A percentile compares a stretch with the other conserved stretches of the same genome.
These are phyloP conservation scores for Vanderwaltozyma verrucispora DNA, from an alignment of 805 yeast species.

Conservation along the genomic window DNA sequence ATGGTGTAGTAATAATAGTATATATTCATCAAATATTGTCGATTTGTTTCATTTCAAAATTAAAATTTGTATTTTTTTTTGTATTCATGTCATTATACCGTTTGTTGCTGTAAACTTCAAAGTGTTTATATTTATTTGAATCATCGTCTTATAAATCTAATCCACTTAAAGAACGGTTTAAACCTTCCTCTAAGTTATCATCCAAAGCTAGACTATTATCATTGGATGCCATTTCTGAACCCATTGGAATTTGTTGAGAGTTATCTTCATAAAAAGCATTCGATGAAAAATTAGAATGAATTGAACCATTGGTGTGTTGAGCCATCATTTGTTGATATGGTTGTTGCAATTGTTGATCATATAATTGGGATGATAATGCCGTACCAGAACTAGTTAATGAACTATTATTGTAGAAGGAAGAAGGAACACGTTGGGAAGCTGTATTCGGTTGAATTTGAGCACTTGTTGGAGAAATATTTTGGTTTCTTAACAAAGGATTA, in stretches of 20 bases:
- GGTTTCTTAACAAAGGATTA: constrained; percentile 27
- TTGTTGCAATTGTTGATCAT: constrained; percentile 6
- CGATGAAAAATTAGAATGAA: constrained; percentile 26
- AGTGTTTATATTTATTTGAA: too few species aligned
- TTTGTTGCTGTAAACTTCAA: too few species aligned
- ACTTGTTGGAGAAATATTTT: constrained; percentile 19
- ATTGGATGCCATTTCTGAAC: constrained; percentile 2
- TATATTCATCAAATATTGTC: too few species aligned
- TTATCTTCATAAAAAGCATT: constrained; percentile 24
- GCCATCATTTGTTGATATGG: constrained; percentile 13
- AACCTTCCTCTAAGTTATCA: constrained; percentile 22
- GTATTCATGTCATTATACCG: too few species aligned
- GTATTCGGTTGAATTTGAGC: constrained; percentile 12
- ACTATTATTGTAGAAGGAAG: constrained; percentile 6
- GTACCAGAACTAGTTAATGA: neutral
- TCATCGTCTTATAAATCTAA: constrained; percentile 25
- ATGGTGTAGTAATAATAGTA: too few species aligned
- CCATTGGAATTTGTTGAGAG: neutral
- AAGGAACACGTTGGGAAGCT: constrained; percentile 12
- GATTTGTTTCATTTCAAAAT: too few species aligned
- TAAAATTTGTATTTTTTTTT: too few species aligned
- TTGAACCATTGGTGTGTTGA: constrained; percentile 28
- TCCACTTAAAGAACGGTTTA: constrained; percentile 26
- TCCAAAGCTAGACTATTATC: constrained; percentile 3
- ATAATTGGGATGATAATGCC: constrained; percentile 5